Percentiles rank a stretch among this genome's conserved stretches.
phyloP scores from a whole-genome alignment of 805 yeast genomes.

The Candida glaebosa region DNA sequence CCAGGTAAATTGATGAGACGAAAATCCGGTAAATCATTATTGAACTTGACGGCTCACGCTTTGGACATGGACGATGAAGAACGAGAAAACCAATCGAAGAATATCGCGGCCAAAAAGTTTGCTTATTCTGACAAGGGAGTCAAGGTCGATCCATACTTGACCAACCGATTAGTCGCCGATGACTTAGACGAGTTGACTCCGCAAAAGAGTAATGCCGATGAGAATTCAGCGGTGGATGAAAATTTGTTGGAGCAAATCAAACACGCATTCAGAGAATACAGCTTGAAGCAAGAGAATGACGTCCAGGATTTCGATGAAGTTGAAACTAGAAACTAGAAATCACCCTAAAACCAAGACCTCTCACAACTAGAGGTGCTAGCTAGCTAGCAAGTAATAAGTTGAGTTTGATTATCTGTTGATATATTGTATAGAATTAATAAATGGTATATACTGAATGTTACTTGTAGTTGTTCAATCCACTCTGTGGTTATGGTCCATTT shows the following conservation, averaged over 20 bases:
- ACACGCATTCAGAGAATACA: constrained; percentile 33
- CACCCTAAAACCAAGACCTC: no score
- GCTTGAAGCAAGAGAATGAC: constrained; percentile 35
- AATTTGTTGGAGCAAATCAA: constrained; percentile 33
- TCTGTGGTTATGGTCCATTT: no score
- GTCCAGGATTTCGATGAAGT: constrained; percentile 51
- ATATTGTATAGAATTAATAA: neutral
- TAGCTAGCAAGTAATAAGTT: no score
- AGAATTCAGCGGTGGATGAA: constrained; percentile 23
- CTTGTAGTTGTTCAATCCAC: no score
- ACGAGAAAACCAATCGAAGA: constrained; percentile 14
- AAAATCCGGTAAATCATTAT: constrained; percentile 69
- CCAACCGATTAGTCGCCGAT: constrained; percentile 1
- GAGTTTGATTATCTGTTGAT: neutral
- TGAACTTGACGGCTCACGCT: constrained; percentile 63
- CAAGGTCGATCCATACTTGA: constrained; percentile 17
- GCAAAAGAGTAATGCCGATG: constrained; percentile 5
- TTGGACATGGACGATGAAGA: constrained; percentile 59
- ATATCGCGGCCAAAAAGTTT: constrained; percentile 16
- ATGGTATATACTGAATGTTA: neutral
- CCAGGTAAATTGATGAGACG: constrained; percentile 59
- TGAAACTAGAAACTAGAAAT: constrained; percentile 38
- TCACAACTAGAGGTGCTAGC: no score
- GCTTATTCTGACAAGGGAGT: constrained; percentile 12
- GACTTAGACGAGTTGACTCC: constrained; percentile 8